Base-by-base conservation (phyloP, 805 yeast species). In the Starmerella floricola region DNA sequence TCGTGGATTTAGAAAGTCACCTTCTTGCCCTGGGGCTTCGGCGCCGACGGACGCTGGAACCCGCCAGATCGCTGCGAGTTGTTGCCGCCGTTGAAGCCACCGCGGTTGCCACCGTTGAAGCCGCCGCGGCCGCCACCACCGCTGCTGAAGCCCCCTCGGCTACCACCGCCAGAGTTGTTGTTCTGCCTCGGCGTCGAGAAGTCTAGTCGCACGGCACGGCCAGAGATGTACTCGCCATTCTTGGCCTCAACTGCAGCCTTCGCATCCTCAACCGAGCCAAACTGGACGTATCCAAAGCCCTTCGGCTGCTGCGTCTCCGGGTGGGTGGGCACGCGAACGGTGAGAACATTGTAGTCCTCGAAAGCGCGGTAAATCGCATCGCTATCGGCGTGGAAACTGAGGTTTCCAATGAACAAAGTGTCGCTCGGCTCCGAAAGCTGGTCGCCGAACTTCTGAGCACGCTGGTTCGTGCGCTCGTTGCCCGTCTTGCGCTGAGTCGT, bases 231-330 rank as follows among this genome's bases (percentile, higher is more conserved):
- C 64, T 79, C 80, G 62, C 97, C 97, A 63, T 84, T 82, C 66
- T 86, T 65, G 44, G 81, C 87, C 51, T 79, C 85, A 50, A 82
- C 67, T 43, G 97, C 97, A 48, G 78, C 74, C 65, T 79, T 74
- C 55, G 98, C 96, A 63, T 84, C 94, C 34, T 87, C 97, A 51
- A 82, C 70, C 45, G 79, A 72, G 35, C 81, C 70, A 62, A 74
- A 88, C 69, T 91, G 97, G 45, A 88, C 95, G 67, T 91, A 91
- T 54, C 97, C 98, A 69, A 91, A 91, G 55, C 98, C 98, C 76
- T 91, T 91, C 65, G 94, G 94, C 70, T 88, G 95, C 65, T 86
- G 94, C 52, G 97, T 87, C 65, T 88, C 97, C 60, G 95, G 96
- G 69, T 91, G 93, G 34, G 97, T 88, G 65, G 98, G 98, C 54